These are phyloP conservation scores for Linaria vulgaris DNA, from an alignment of 257 asterid species.

Conservation along the genomic window DNA sequence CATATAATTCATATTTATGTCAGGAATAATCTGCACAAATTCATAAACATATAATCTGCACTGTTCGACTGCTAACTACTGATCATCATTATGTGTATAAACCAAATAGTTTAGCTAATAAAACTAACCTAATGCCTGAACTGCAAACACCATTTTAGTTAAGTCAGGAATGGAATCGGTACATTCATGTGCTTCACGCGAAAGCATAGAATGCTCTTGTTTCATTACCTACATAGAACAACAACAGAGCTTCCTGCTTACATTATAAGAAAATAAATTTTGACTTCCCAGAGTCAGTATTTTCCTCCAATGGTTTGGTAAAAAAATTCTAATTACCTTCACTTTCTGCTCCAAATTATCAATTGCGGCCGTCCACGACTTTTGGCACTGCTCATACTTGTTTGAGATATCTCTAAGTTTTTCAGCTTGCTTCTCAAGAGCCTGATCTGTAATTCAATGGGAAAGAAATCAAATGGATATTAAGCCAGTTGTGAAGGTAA, in stretches of 20 bases:
- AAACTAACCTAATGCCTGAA: slow-evolving; percentile 83
- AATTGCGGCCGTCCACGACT: slow-evolving; percentile 64
- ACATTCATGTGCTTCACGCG: slow-evolving; percentile 89
- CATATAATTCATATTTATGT: neutral
- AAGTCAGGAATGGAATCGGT: slow-evolving; percentile 79
- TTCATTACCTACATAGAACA: slow-evolving; percentile 64
- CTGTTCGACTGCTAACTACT: slow-evolving; percentile 61
- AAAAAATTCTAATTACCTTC: slow-evolving; percentile 47
- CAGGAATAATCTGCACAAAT: too few relatives aligned
- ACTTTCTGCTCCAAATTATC: slow-evolving; percentile 59
- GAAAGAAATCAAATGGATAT: neutral
- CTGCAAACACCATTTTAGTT: slow-evolving; percentile 85
- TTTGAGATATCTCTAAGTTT: slow-evolving; percentile 55
- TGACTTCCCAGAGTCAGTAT: neutral
- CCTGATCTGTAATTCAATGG: slow-evolving; percentile 47
- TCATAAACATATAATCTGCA: too few relatives aligned
- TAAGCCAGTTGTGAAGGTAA: neutral
- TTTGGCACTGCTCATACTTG: slow-evolving; percentile 64
- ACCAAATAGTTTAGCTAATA: slow-evolving; percentile 5
- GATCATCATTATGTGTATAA: slow-evolving; percentile 14
- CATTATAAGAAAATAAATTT: neutral
- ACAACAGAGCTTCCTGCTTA: slow-evolving; percentile 19
- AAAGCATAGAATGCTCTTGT: slow-evolving; percentile 73
- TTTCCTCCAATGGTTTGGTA: neutral
- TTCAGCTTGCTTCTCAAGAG: slow-evolving; percentile 60